Evolutionary conservation across 1,284 basidiomycete genomes (phyloP), one percentile per base, ranked within the genome.

Genomic region (Fereydounia khargensis): DNA sequence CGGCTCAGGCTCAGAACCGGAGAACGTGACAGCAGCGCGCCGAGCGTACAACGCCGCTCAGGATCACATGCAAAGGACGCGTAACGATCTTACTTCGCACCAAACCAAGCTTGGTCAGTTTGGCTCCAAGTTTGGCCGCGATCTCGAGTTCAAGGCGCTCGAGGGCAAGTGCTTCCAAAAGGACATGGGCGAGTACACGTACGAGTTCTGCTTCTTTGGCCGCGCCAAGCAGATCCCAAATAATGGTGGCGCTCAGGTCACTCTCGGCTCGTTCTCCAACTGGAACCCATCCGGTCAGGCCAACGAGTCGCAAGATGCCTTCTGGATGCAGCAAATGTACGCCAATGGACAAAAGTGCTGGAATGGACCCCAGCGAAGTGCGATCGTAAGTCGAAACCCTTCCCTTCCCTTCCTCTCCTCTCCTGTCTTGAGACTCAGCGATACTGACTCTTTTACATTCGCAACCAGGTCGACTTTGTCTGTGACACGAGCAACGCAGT

Each of bases 91-190:
- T 4, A 44, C 80, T 35, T 77, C 80, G 35, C 78, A 80, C 17
- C 81, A 85, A 33, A 70, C 60, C 16, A 65, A 66, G 8, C 57
- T 88, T n/a, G 73, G 70, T 2, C 82, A 85, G 65, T 79, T 84
- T 48, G 76, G 80, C 8, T 76, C 82, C 19, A 83, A 83, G 48
- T 96, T 86, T 70, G 94, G 94, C 7, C 77, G 79, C 0, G 82
- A 90, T 24, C 90, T 88, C 48, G 91, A 96, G 78, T 99, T 91
- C 88, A 94, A 94, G 80, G 91, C 94, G 78, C 82, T 98, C 10
- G 87, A 95, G 27, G 82, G 83, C 8, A 80, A 81, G 4, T 98
- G 94, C 69, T 77, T 98, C 18, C 39, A 45, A n/a, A 86, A 85
- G 67, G 84, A 91, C 44, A 81, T 83, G 14, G 94, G 94, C 79